Conservation (phyloP, 2,329 filamentous ascomycete species). For the Magnaporthiopsis poae region DNA sequence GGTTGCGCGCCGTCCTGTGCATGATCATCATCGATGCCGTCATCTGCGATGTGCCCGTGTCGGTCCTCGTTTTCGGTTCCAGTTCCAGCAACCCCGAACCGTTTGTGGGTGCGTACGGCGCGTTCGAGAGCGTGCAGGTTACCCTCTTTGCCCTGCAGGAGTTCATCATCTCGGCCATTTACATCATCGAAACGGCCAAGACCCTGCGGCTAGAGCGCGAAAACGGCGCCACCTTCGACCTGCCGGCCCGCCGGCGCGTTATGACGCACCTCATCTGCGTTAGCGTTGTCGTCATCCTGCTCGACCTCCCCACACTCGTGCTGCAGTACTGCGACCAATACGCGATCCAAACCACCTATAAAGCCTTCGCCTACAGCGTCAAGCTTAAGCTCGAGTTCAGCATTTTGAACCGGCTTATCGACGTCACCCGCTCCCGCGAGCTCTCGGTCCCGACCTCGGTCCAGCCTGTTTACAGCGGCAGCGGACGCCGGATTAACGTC, state of each 20-base stretch:
- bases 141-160: conserved; percentile 48
- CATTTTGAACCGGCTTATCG: conserved; percentile 25
- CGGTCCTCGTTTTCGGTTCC: conserved; percentile 32
- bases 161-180: conserved; percentile 40
- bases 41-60: conserved; percentile 42
- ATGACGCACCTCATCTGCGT: conserved; percentile 33
- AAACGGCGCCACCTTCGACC: too few relatives aligned
- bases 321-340: conserved; percentile 25
- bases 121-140: conserved; percentile 46
- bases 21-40: conserved; percentile 50
- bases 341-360: conserved; percentile 24
- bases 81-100: conserved; percentile 26
- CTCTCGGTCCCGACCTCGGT: too few relatives aligned
- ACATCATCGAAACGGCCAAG: conserved; percentile 27
- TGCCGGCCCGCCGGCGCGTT: too few relatives aligned
- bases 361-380: conserved; percentile 25
- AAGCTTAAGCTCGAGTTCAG: conserved; percentile 29
- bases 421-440: conserved; percentile 8
- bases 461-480: too few relatives aligned
- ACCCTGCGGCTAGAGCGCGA: too few relatives aligned
- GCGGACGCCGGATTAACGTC: too few relatives aligned
- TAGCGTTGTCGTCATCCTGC: conserved; percentile 30
- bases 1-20: conserved; percentile 38
- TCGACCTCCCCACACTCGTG: conserved; percentile 24
- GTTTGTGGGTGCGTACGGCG: conserved; percentile 30